A percentile compares a stretch with the other conserved stretches of the same genome.
Conservation (phyloP, 331 rosid species). For the Cucumis variabilis region DNA sequence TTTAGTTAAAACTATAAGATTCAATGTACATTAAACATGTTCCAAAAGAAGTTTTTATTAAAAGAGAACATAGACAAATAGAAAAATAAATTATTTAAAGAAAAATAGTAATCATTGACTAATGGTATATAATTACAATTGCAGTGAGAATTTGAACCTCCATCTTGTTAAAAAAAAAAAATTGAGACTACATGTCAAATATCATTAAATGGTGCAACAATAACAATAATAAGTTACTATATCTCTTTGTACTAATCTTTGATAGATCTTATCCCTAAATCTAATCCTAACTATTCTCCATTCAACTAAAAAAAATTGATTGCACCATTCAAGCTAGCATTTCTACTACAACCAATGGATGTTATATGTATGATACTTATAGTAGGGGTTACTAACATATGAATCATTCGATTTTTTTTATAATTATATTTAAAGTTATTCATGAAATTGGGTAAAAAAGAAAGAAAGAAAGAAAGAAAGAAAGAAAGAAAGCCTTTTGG, state of each 20-base stretch:
- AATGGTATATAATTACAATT: no score
- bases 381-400: neutral
- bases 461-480: neutral
- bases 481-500: neutral
- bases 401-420: no score
- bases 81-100: no score
- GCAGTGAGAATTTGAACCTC: no score
- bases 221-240: neutral
- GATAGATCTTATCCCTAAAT: neutral
- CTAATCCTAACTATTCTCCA: neutral
- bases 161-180: no score
- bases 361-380: neutral
- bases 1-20: no score
- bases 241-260: no score
- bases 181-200: no score
- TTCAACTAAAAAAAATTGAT: neutral
- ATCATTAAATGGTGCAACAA: no score
- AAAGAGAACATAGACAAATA: neutral
- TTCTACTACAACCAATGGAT: no score
- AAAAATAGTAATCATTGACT: neutral
- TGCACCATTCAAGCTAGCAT: neutral
- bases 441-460: neutral
- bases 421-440: neutral
- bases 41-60: no score
- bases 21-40: no score